Evolutionary conservation across 257 asterid genomes (phyloP).

Genomic region (Nicotiana tomentosiformis): DNA sequence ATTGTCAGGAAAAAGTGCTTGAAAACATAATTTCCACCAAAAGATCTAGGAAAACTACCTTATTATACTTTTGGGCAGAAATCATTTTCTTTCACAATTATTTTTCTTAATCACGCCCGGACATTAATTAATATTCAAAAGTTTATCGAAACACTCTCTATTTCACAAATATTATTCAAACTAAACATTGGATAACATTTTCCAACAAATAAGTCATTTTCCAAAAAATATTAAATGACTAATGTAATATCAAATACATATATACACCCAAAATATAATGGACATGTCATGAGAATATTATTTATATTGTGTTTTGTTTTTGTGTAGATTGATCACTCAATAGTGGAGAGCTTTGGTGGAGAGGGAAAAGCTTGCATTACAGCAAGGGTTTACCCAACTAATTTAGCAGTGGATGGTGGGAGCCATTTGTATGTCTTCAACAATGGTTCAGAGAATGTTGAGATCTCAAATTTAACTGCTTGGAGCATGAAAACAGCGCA

Average conservation of each 20-base stretch:
- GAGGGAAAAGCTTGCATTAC: conserved; percentile 30
- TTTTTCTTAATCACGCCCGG: too few relatives aligned
- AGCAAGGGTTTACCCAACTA: conserved; percentile 28
- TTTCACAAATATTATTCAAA: too few relatives aligned
- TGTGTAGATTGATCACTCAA: conserved; percentile 28
- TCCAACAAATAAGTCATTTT: too few relatives aligned
- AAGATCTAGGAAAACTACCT: too few relatives aligned
- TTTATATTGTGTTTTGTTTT: neutral
- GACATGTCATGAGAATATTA: too few relatives aligned
- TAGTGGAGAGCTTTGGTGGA: conserved; percentile 31
- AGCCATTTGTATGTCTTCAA: conserved; percentile 24
- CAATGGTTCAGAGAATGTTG: conserved; percentile 7
- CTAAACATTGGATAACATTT: too few relatives aligned
- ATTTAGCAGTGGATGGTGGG: conserved; percentile 9
- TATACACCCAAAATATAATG: neutral
- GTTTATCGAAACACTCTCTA: too few relatives aligned
- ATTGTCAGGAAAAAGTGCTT: too few relatives aligned
- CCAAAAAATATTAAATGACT: neutral
- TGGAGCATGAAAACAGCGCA: conserved; percentile 27
- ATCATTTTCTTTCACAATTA: neutral
- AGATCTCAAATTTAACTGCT: conserved; percentile 19
- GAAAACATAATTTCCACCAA: too few relatives aligned
- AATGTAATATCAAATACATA: neutral
- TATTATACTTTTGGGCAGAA: too few relatives aligned
- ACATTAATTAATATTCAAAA: neutral